A percentile compares a stretch with the other conserved stretches of the same genome.
Conservation (phyloP, 257 asterid species). For the Nicotiana otophora region DNA sequence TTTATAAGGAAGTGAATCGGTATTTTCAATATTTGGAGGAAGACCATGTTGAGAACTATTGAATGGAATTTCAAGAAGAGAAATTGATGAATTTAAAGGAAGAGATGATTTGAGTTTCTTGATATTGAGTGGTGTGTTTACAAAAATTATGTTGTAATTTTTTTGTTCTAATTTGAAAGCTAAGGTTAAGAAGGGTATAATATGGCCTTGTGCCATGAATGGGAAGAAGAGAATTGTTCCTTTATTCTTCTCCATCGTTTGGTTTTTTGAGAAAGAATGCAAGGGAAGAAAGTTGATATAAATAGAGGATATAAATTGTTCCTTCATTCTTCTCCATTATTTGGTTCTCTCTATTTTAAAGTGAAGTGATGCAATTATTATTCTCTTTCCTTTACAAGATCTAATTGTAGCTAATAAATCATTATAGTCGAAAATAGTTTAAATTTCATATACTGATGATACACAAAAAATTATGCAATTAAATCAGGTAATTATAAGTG, state of each 20-base stretch:
- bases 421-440: too few relatives aligned
- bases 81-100: slow-evolving; percentile 22
- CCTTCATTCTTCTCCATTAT: too few relatives aligned
- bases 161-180: slow-evolving; percentile 15
- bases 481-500: too few relatives aligned
- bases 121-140: slow-evolving; percentile 38
- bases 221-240: slow-evolving; percentile 18
- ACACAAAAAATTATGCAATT: too few relatives aligned
- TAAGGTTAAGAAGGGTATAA: slow-evolving; percentile 19
- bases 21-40: slow-evolving; percentile 42
- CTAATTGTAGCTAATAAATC: too few relatives aligned
- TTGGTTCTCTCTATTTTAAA: too few relatives aligned
- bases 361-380: too few relatives aligned
- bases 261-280: neutral
- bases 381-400: too few relatives aligned
- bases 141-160: slow-evolving; percentile 13
- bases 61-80: slow-evolving; percentile 46
- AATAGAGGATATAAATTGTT: neutral
- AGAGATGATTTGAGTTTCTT: slow-evolving; percentile 31
- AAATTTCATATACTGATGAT: too few relatives aligned
- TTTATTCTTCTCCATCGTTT: neutral
- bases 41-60: slow-evolving; percentile 44
- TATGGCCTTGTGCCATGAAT: slow-evolving; percentile 28
- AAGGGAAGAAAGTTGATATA: slow-evolving; percentile 2
- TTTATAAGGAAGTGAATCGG: slow-evolving; percentile 39